Conservation (phyloP, 768 basidiomycete species). For the Pluteus cervinus region DNA sequence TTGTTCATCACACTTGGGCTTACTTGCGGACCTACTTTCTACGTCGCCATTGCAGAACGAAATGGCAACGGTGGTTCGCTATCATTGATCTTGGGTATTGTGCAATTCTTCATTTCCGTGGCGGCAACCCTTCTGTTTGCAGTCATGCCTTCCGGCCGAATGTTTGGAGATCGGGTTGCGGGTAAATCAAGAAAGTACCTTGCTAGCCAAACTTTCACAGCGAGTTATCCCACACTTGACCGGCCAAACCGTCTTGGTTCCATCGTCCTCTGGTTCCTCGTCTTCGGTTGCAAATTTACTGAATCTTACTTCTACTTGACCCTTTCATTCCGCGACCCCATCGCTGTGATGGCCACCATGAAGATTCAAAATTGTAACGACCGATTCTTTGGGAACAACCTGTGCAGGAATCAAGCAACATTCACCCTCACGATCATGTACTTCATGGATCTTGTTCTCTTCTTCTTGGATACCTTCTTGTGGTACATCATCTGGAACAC, state of each 20-base stretch:
- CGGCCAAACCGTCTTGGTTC: slow-evolving; percentile 69
- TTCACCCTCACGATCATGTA: slow-evolving; percentile 98
- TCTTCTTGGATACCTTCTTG: slow-evolving; percentile 98
- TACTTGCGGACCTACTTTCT: slow-evolving; percentile 91
- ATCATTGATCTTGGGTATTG: slow-evolving; percentile 89
- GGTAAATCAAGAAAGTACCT: slow-evolving; percentile 96
- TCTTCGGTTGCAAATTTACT: slow-evolving; percentile 94
- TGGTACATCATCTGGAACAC: slow-evolving; percentile 99
- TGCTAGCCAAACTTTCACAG: slow-evolving; percentile 97
- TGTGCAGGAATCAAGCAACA: slow-evolving; percentile 91
- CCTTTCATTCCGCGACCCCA: slow-evolving; percentile 88
- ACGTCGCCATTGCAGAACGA: slow-evolving; percentile 82
- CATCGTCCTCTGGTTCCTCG: slow-evolving; percentile 78
- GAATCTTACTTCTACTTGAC: slow-evolving; percentile 99
- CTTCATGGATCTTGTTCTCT: slow-evolving; percentile 94
- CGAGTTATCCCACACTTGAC: slow-evolving; percentile 77
- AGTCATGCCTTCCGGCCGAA: slow-evolving; percentile 90
- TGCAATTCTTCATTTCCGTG: slow-evolving; percentile 93
- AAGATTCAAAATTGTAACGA: slow-evolving; percentile 88
- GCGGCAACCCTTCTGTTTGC: slow-evolving; percentile 83
- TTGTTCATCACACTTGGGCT: slow-evolving; percentile 84
- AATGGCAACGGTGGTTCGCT: slow-evolving; percentile 60
- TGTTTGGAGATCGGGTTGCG: slow-evolving; percentile 98
- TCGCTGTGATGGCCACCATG: slow-evolving; percentile 95
- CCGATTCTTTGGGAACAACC: slow-evolving; percentile 73